Evolutionary conservation across 2,329 filamentous ascomycete species (phyloP), one percentile per base, ranked within the genome.

Genomic region (Penicillium frequentans): DNA sequence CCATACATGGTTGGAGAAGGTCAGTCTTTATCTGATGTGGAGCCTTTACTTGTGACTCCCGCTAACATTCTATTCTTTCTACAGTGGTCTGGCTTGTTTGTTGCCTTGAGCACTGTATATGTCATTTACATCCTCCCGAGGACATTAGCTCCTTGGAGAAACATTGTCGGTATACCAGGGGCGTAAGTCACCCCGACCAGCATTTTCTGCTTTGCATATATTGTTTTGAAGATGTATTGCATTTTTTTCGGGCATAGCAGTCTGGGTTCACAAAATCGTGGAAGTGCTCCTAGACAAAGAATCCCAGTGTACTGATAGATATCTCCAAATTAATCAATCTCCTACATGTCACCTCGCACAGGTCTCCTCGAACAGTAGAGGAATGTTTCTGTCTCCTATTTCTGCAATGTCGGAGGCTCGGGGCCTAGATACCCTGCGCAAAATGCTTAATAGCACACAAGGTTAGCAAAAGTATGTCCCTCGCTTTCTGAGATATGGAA

Each of bases 1-100:
- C 70, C 95, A 99, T 75, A 99, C 95, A 0, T 98, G 93, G 93
- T 88, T 96, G 68, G 95, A 99, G 79, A 99, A 98, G 88, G 89
- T 90, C 68, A 69, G 82, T 72, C 52, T 16, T 26, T 7, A 26
- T 21, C 6, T 9, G 26, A 23, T 5, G 8, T 11, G 13, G 10
- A 26, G 21, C 0, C 23, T 13, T n/a, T 31, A 44, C 29, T 8
- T 24, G 24, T 16, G 39, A 23, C 49, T 44, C 24, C 21, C 31
- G 33, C 55, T 63, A 35, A 62, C 52, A 10, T n/a, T 35, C 42
- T 53, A 51, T 55, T 49, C 55, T 48, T 48, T 59, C 42, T 29
- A 55, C 54, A 82, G 81, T 68, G 82, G 54, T 81, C 79, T 27
- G 82, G 82, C 1, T 65, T 84, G 33, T 35, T 77, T 23, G 72